Evolutionary conservation across 2,329 filamentous ascomycete species (phyloP), one percentile per base, ranked within the genome.

Genomic region (Geosmithia putterillii): DNA sequence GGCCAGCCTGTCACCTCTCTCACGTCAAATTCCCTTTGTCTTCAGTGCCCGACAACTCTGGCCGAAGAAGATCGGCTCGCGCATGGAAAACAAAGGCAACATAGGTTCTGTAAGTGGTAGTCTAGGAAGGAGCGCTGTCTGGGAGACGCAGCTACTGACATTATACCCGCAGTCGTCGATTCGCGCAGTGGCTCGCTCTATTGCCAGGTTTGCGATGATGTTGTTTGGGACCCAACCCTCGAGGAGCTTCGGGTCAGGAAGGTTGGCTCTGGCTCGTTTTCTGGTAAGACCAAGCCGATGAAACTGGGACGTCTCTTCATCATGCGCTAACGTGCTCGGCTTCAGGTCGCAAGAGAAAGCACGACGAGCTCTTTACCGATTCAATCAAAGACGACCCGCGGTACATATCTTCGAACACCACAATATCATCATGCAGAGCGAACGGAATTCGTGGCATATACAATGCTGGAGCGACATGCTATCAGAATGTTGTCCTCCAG

Each of bases 401-500:
- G 44, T 88, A 86, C 53, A 82, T 95, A 49, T 74, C 79, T 36
- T 72, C 72, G 47, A 94, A 95, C 57, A 89, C 88, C 12, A 81
- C 76, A 22, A 76, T 80, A 45, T 81, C 86, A 7, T 84, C 87
- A 12, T 95, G 90, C 57, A 80, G 86, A 45, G 88, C 87, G 17
- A 88, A 83, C 51, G 90, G 92, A 9, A 76, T 95, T 35, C 80
- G 92, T 32, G 90, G 90, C 25, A 83, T 98, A 47, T 95, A 94
- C 63, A 98, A 96, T 57, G 90, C 95, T 59, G 92, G 90, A n/a
- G 88, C 94, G 46, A 96, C 92, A 10, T 98, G 90, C 67, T 98
- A 95, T 63, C 90, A 96, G 73, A 94, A 92, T 53, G 90, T 95
- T 23, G 88, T 96, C 40, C 71, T 98, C 15, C 92, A 96, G 61